phyloP scores from a whole-genome alignment of 2,329 filamentous ascomycete species.

The Mariannaea sp. region DNA sequence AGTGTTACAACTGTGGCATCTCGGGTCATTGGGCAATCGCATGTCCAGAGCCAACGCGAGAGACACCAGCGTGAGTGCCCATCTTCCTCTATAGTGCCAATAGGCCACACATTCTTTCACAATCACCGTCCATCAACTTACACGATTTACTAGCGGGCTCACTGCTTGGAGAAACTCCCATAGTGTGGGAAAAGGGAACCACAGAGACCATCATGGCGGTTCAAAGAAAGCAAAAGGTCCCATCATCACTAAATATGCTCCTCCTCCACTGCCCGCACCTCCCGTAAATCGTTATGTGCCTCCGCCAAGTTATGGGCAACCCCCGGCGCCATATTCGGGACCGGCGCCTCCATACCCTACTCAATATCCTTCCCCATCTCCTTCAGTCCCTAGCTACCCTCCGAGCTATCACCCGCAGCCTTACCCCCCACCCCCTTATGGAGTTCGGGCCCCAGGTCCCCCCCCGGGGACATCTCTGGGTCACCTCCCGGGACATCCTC shows the following conservation, averaged over 20 bases:
- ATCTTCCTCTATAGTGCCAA: background rate
- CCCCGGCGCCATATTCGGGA: constrained; percentile 32
- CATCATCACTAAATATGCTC: constrained; percentile 45
- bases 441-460: constrained; percentile 30
- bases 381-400: constrained; percentile 31
- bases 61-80: constrained; percentile 55
- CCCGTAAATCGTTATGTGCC: constrained; percentile 31
- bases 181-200: constrained; percentile 32
- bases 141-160: constrained; percentile 39
- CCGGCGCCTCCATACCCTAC: constrained; percentile 33
- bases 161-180: constrained; percentile 45
- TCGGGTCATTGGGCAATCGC: constrained; percentile 58
- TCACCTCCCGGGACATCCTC: constrained; percentile 16
- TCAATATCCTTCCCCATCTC: constrained; percentile 32
- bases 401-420: constrained; percentile 33
- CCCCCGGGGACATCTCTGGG: constrained; percentile 25
- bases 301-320: constrained; percentile 33
- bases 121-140: constrained; percentile 6
- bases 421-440: constrained; percentile 33
- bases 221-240: constrained; percentile 42
- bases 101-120: constrained; percentile 1
- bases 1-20: constrained; percentile 60
- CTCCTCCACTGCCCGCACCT: constrained; percentile 28
- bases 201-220: constrained; percentile 38
- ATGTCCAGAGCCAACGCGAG: constrained; percentile 56